These are phyloP conservation scores for Leccinum subatratum DNA, from an alignment of 1,284 basidiomycete species.

Conservation along the genomic window DNA sequence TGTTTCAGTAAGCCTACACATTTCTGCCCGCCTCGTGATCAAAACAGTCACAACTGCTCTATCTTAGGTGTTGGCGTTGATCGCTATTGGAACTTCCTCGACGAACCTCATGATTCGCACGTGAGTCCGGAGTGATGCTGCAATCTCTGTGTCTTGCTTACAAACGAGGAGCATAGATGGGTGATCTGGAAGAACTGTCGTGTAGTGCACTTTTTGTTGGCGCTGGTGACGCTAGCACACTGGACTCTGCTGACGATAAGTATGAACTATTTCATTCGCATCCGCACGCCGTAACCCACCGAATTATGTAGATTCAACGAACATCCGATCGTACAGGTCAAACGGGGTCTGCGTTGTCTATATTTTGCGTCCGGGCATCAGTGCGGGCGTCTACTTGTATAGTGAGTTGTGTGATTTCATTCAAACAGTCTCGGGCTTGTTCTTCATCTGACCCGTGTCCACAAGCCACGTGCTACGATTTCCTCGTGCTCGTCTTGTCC, in stretches of 20 bases:
- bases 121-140: conserved; percentile 11
- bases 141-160: neutral
- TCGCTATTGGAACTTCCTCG: conserved; percentile 20
- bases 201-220: conserved; percentile 16
- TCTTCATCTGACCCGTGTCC: neutral
- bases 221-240: conserved; percentile 19
- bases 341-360: conserved; percentile 10
- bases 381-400: conserved; percentile 14
- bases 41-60: neutral
- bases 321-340: neutral
- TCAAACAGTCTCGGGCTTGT: neutral
- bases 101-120: conserved; percentile 30
- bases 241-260: conserved; percentile 17
- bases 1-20: conserved; percentile 12
- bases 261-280: conserved; percentile 7
- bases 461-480: conserved; percentile 21
- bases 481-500: conserved; percentile 20
- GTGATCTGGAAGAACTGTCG: conserved; percentile 23
- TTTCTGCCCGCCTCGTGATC: neutral
- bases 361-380: neutral
- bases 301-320: neutral
- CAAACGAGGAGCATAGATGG: conserved; percentile 20
- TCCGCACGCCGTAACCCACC: neutral
- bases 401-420: conserved; percentile 10
- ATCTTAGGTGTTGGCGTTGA: conserved; percentile 6